phyloP scores from a whole-genome alignment of 1,139 yeast genomes.

The Debaryomyces subglobosus region DNA sequence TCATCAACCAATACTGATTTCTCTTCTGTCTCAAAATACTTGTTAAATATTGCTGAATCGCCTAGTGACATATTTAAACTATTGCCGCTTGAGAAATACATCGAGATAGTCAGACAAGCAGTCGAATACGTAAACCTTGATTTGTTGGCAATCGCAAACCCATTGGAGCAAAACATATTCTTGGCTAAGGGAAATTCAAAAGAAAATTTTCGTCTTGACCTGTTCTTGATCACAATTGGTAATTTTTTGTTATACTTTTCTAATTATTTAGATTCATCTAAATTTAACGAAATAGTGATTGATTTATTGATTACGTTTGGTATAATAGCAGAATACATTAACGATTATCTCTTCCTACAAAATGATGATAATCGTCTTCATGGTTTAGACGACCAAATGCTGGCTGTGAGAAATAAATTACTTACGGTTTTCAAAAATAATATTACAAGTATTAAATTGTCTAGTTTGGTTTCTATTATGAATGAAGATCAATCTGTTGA shows the following conservation, averaged over 20 bases:
- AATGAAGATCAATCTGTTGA: conserved; percentile 7
- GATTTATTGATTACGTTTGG: conserved; percentile 13
- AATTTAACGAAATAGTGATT: neutral
- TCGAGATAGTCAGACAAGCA: conserved; percentile 14
- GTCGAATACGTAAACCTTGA: conserved; percentile 16
- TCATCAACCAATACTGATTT: conserved; percentile 17
- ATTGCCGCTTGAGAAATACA: conserved; percentile 17
- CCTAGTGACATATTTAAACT: neutral
- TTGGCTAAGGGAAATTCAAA: conserved; percentile 22
- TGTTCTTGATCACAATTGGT: conserved; percentile 15
- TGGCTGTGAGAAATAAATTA: neutral
- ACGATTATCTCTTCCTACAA: conserved; percentile 28
- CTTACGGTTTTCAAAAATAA: neutral
- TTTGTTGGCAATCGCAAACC: conserved; percentile 47
- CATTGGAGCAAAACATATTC: conserved; percentile 44
- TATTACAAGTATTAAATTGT: neutral
- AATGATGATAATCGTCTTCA: neutral
- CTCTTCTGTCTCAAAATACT: conserved; percentile 17
- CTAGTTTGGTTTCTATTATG: neutral
- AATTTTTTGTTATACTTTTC: conserved; percentile 13
- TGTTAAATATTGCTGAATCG: conserved; percentile 14
- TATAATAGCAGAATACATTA: conserved; percentile 29
- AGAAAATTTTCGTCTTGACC: conserved; percentile 6
- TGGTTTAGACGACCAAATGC: conserved; percentile 3
- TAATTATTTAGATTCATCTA: neutral